phyloP scores from a whole-genome alignment of 257 asterid genomes.

The Solanum chmielewskii region DNA sequence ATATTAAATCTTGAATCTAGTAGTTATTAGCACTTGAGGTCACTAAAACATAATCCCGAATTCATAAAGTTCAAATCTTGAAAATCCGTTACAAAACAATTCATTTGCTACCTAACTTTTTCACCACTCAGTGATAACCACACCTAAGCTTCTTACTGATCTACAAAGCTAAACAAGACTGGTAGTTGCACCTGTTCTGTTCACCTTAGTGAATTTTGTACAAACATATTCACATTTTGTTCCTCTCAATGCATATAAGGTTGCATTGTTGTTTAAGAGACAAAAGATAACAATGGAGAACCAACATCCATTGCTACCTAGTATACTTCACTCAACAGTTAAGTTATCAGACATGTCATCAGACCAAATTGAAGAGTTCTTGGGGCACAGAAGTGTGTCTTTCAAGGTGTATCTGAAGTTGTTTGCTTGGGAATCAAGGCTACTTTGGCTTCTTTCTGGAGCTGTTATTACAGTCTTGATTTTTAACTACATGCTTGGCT shows the following conservation, averaged over 20 bases:
- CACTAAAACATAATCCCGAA: neutral
- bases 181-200: neutral
- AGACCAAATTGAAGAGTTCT: neutral
- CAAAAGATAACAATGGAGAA: neutral
- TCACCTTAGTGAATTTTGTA: neutral
- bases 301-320: conserved; percentile 7
- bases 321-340: neutral
- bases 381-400: conserved; percentile 2
- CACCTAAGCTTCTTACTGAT: neutral
- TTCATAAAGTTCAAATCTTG: neutral
- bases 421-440: conserved; percentile 20
- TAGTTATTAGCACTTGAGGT: neutral
- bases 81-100: neutral
- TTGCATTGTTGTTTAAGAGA: neutral
- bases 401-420: conserved; percentile 13
- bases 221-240: neutral
- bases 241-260: neutral
- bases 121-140: neutral
- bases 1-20: neutral
- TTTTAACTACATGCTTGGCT: conserved; percentile 12
- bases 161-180: neutral
- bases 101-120: neutral
- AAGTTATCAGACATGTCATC: conserved; percentile 7
- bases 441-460: conserved; percentile 16
- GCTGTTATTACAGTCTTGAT: conserved; percentile 14